Percentiles rank a stretch among this genome's conserved stretches.
These are phyloP conservation scores for Rosa lucieae DNA, from an alignment of 306 rosid genomes.

Conservation along the genomic window DNA sequence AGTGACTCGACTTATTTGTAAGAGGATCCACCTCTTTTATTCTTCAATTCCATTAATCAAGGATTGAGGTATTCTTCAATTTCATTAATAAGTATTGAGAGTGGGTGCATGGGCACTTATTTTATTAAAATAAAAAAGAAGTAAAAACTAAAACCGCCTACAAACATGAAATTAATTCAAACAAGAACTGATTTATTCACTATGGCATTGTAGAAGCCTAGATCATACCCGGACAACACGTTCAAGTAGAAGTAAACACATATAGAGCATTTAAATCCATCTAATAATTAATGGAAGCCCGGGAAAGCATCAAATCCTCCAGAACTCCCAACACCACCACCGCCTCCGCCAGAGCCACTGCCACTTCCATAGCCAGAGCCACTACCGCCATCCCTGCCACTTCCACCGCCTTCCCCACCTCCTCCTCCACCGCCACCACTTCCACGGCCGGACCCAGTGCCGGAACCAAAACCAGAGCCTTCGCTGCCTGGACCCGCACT, in stretches of 20 bases:
- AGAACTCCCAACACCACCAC: conserved; percentile 17
- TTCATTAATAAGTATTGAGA: too few relatives aligned
- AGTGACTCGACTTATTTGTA: too few relatives aligned
- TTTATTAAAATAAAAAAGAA: too few relatives aligned
- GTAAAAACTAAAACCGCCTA: too few relatives aligned
- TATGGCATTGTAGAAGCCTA: neutral
- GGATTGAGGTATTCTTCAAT: too few relatives aligned
- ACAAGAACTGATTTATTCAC: neutral
- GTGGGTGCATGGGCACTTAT: too few relatives aligned
- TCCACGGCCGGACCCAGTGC: conserved; percentile 8
- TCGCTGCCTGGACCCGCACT: conserved; percentile 3
- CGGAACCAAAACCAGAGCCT: conserved; percentile 16
- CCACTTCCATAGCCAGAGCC: conserved; percentile 11
- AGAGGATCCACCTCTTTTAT: too few relatives aligned
- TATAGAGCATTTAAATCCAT: neutral
- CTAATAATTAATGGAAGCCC: neutral
- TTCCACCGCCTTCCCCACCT: conserved; percentile 6
- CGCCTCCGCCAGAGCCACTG: neutral
- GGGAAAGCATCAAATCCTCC: conserved; percentile 13
- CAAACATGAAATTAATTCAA: neutral
- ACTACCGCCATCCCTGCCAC: conserved; percentile 2
- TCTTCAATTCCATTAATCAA: too few relatives aligned
- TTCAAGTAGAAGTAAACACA: neutral
- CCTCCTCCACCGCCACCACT: conserved; percentile 14
- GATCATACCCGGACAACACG: neutral